phyloP scores from a whole-genome alignment of 495 filamentous ascomycete species.

The Neurospora sp. region DNA sequence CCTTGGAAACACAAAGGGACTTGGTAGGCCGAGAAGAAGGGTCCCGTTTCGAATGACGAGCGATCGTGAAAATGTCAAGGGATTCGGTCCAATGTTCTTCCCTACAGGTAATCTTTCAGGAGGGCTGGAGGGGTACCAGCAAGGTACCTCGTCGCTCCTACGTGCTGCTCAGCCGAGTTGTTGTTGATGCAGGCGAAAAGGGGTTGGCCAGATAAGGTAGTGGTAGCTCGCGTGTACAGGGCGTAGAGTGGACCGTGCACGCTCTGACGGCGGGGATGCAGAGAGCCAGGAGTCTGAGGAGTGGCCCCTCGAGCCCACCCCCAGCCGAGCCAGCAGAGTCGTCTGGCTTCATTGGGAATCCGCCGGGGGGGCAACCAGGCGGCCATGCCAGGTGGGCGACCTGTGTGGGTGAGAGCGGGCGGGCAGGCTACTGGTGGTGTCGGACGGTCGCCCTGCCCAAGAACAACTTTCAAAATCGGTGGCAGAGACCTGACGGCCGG shows the following conservation, averaged over 20 bases:
- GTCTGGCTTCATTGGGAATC: not conserved
- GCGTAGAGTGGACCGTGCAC: not conserved
- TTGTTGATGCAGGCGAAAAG: not conserved
- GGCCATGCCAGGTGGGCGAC: not conserved
- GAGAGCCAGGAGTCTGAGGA: not conserved
- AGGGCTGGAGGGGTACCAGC: not conserved
- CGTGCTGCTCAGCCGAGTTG: not conserved
- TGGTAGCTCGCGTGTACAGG: not conserved
- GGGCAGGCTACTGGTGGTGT: not conserved
- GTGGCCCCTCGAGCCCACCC: not conserved
- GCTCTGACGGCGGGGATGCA: not conserved
- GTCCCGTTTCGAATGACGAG: not conserved
- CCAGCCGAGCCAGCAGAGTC: not conserved
- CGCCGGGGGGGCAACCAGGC: not conserved
- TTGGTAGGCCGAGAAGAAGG: not conserved
- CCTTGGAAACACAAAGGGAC: not conserved
- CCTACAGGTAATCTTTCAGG: not conserved
- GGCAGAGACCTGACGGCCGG: constrained; percentile 14
- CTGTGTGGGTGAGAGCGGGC: not conserved
- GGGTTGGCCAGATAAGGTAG: not conserved
- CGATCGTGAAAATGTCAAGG: not conserved
- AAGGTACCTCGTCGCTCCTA: not conserved
- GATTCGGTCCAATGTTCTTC: not conserved
- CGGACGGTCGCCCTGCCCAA: constrained; percentile 13
- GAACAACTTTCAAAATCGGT: constrained; percentile 32